Percentiles rank a stretch among this genome's conserved stretches.
These are phyloP conservation scores for Trichoderma lentiforme DNA, from an alignment of 2,329 filamentous ascomycete species.

Conservation along the genomic window DNA sequence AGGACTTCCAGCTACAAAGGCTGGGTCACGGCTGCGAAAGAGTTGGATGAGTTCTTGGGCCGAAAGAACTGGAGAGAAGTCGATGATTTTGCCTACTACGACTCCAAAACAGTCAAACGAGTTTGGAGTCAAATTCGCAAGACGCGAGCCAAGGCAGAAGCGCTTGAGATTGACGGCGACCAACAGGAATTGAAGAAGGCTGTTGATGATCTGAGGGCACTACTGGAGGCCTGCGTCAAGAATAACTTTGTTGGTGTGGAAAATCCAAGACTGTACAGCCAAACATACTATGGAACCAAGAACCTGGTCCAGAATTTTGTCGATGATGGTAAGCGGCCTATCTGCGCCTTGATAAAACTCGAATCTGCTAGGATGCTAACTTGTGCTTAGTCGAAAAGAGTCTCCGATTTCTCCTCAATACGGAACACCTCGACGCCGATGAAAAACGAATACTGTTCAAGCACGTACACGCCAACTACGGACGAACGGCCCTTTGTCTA, in stretches of 20 bases:
- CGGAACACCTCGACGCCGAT: slow-evolving; percentile 63
- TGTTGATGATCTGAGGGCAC: slow-evolving; percentile 69
- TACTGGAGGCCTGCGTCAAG: slow-evolving; percentile 90
- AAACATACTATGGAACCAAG: slow-evolving; percentile 98
- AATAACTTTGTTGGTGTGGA: slow-evolving; percentile 97
- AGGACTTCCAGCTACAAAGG: slow-evolving; percentile 71
- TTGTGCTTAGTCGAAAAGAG: slow-evolving; percentile 54
- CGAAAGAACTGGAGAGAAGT: slow-evolving; percentile 77
- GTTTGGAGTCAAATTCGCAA: slow-evolving; percentile 73
- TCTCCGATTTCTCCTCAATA: slow-evolving; percentile 66
- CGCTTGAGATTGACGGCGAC: slow-evolving; percentile 41
- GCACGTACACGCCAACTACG: slow-evolving; percentile 84
- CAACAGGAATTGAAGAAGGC: slow-evolving; percentile 45
- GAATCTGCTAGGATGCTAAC: background rate
- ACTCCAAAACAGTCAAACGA: slow-evolving; percentile 75
- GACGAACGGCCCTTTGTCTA: slow-evolving; percentile 85
- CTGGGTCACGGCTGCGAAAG: slow-evolving; percentile 77
- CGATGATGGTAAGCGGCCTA: slow-evolving; percentile 62
- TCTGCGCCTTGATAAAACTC: too few species aligned
- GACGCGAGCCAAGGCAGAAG: slow-evolving; percentile 58
- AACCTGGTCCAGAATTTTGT: slow-evolving; percentile 85
- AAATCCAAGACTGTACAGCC: slow-evolving; percentile 90
- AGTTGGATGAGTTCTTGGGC: slow-evolving; percentile 76
- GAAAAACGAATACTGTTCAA: slow-evolving; percentile 83
- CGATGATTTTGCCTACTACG: slow-evolving; percentile 80